Base-by-base conservation (phyloP, 148 eudicot genomes). In the Hydrangea macrophylla region DNA sequence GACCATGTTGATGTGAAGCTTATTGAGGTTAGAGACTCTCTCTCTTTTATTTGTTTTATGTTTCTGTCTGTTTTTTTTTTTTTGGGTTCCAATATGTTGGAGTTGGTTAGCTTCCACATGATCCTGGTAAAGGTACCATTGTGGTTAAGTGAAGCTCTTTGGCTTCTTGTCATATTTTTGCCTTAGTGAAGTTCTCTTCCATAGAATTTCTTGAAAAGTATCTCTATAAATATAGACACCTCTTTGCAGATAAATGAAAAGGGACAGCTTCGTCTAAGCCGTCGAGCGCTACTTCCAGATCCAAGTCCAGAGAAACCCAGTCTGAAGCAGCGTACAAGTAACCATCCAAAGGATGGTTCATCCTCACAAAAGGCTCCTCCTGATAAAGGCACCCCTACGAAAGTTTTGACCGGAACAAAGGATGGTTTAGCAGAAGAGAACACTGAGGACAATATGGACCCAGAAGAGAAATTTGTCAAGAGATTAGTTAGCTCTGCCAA, bases 231-330 rank as follows among this genome's bases (percentile, higher is more conserved):
- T 1, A 44, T 22, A 24, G 27, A 22, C 8, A 35, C 17, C 58
- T 64, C 25, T 51, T 39, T 79, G 55, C 83, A 93, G 98, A 83
- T 90, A 62, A 94, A 94, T 78, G 93, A 83, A 68, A 94, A 90
- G 75, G 99, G 99, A 22, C 97, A 94, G 62, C 90, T 94, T 78
- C 97, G 99, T 59, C 82, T 94, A 69, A 94, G 99, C 71, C 90
- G 88, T 30, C 85, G 85, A 36, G 99, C 97, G 50, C 83, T 90
- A 53, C 88, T 94, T 70, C 91, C 98, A 33, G 91, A 88, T 57
- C 53, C 73, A 2, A 82, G 79, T 76, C 82, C 87, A 53, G 78
- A 85, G 56, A 73, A 88, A 60, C 79, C 90, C 13, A 78, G 62
- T 70, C 59, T 83, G 28, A 92, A 85, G 74, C 83, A 72, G 70